These are phyloP conservation scores for Metschnikowia similis DNA, from an alignment of 805 yeast species.

Conservation along the genomic window DNA sequence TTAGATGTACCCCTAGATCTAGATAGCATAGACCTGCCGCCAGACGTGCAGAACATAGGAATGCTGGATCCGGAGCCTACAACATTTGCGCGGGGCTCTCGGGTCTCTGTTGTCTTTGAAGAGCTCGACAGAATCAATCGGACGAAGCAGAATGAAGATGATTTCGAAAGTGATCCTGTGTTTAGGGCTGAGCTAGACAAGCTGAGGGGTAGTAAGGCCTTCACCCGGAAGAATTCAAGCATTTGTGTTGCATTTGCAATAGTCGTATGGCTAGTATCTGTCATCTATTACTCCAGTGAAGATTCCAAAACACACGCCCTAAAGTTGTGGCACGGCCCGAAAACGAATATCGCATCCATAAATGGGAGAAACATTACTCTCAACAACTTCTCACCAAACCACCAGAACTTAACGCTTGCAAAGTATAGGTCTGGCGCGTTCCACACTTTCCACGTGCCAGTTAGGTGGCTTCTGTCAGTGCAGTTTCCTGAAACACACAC, in stretches of 20 bases:
- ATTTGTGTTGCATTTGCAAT: conserved; percentile 5
- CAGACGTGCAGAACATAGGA: neutral
- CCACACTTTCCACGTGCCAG: conserved; percentile 1
- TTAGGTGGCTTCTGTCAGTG: conserved; percentile 26
- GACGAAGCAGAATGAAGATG: conserved; percentile 14
- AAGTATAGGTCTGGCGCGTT: conserved; percentile 20
- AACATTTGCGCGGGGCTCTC: conserved; percentile 5
- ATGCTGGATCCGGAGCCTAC: neutral
- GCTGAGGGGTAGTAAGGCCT: conserved; percentile 1
- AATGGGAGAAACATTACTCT: conserved; percentile 30
- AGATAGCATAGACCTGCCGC: neutral
- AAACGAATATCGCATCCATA: conserved; percentile 19
- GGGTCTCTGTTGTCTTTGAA: conserved; percentile 27
- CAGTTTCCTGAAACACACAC: conserved; percentile 28
- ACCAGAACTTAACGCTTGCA: conserved; percentile 27
- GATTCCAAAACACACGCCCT: conserved; percentile 14
- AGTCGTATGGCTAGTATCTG: conserved; percentile 25
- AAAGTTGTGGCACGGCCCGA: conserved; percentile 16
- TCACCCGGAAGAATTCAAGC: conserved; percentile 4
- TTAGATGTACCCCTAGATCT: neutral
- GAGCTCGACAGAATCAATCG: conserved; percentile 21
- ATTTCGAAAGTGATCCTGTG: conserved; percentile 11
- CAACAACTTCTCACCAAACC: conserved; percentile 24
- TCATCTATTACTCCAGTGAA: conserved; percentile 26
- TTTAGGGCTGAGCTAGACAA: conserved; percentile 7